Evolutionary conservation across 2,329 filamentous ascomycete species (phyloP), one percentile per base, ranked within the genome.

Genomic region (Aspergillus sp.): DNA sequence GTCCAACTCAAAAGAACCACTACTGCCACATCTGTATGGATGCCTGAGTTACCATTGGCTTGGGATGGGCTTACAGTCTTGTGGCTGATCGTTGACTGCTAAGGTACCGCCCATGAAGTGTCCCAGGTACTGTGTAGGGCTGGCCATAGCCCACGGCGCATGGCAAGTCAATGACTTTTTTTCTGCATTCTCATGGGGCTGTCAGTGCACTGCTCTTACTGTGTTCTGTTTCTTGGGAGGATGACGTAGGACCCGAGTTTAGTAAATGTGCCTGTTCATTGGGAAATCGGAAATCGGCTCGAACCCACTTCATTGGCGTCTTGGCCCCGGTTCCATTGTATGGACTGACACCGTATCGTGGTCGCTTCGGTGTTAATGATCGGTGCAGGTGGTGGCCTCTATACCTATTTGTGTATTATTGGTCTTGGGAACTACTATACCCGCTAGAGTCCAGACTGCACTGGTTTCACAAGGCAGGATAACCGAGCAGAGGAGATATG

Each of bases 11-110:
- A 53, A 53, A 39, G 15, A 13, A 39, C 51, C 38, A 15, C 19
- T 36, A 36, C 51, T 30, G 32, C 52, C 36, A 27, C 11, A 42
- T 19, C 36, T 32, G 38, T 44, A 54, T 30, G 36, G 32, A 54
- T 54, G 21, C 51, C 36, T 54, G 51, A 27, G 21, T 39, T 41
- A 54, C 32, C 21, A 11, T 23, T 21, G 19, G 19, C 38, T 11
- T 54, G 19, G 19, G 51, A 54, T 42, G 3, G 25, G 39, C 21
- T 21, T 27, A 23, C 7, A 32, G 38, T 23, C 47, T 36, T 36
- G 53, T 55, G 53, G 53, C 53, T 55, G 53, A 55, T 44, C 17
- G 32, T 13, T 44, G 53, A n/a, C 53, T 27, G 53, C 39, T 42
- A 42, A 55, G 53, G 21, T 55, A 55, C 27, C 23, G 25, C 47